phyloP scores from a whole-genome alignment of 768 basidiomycete species.

The Harrya chromipes region DNA sequence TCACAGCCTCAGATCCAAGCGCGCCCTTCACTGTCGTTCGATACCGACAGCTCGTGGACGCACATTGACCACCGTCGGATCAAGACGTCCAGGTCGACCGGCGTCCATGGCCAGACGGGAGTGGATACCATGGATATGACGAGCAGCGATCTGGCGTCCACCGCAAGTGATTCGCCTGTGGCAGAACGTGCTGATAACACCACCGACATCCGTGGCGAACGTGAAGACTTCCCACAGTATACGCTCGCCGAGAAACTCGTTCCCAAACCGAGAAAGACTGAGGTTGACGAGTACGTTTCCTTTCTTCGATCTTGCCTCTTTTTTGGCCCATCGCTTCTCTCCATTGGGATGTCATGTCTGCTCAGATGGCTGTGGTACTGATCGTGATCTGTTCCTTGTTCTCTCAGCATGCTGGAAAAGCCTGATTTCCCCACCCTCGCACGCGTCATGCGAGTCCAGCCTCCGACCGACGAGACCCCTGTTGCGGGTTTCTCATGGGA shows the following conservation, averaged over 20 bases:
- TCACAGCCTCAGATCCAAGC: constrained; percentile 24
- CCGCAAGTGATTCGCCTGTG: constrained; percentile 42
- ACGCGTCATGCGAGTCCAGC: constrained; percentile 69
- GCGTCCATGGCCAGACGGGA: constrained; percentile 6
- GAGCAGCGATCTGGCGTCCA: constrained; percentile 53
- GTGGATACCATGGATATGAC: constrained; percentile 34
- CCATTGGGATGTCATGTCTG: no score
- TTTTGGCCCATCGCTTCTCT: background rate
- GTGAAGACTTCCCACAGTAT: constrained; percentile 25
- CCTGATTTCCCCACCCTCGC: constrained; percentile 53
- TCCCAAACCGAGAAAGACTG: constrained; percentile 64
- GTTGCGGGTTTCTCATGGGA: constrained; percentile 69
- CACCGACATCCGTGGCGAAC: constrained; percentile 29
- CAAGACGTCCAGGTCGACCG: constrained; percentile 9
- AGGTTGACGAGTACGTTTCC: constrained; percentile 62
- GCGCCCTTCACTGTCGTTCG: constrained; percentile 26
- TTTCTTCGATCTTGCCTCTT: background rate
- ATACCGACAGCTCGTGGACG: constrained; percentile 68
- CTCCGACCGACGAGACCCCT: constrained; percentile 54
- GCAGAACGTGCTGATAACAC: constrained; percentile 32
- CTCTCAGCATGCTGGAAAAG: constrained; percentile 57
- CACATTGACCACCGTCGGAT: constrained; percentile 51
- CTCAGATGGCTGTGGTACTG: background rate
- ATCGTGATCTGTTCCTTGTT: background rate
- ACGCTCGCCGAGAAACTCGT: constrained; percentile 62